Evolutionary conservation across 2,329 filamentous ascomycete genomes (phyloP).

Genomic region (Balansia obtecta): DNA sequence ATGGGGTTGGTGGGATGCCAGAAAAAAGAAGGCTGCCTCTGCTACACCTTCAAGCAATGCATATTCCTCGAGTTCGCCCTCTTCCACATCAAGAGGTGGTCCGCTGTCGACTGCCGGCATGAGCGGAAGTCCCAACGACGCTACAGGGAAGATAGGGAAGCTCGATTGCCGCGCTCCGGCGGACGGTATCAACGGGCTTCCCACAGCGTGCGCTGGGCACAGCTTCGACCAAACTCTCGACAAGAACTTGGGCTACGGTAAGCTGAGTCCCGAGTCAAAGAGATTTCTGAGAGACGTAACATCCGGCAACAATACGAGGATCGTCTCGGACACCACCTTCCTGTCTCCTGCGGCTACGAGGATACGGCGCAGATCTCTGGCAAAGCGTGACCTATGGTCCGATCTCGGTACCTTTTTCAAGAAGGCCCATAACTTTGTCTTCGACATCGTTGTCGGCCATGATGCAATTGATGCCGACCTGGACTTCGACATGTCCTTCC

Average conservation of each 20-base stretch:
- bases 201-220: conserved; percentile 4
- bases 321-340: not conserved
- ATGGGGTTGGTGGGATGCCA: conserved; percentile 15
- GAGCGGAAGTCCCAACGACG: not conserved
- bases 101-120: not conserved
- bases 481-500: conserved; percentile 10
- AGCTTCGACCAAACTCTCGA: conserved; percentile 6
- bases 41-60: not conserved
- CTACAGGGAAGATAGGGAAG: not conserved
- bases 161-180: not conserved
- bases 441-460: conserved; percentile 1
- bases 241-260: not conserved
- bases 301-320: not conserved
- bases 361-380: conserved; percentile 1
- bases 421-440: not conserved
- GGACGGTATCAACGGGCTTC: conserved; percentile 1
- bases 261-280: conserved; percentile 7
- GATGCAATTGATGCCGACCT: conserved; percentile 7
- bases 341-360: not conserved
- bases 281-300: conserved; percentile 6
- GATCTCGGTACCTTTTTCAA: not conserved
- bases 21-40: not conserved
- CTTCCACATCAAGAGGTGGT: not conserved
- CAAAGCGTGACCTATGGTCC: conserved; percentile 6
- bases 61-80: not conserved